Evolutionary conservation across 306 rosid genomes (phyloP), one percentile per base, ranked within the genome.

Genomic region (Trifolium pratense): DNA sequence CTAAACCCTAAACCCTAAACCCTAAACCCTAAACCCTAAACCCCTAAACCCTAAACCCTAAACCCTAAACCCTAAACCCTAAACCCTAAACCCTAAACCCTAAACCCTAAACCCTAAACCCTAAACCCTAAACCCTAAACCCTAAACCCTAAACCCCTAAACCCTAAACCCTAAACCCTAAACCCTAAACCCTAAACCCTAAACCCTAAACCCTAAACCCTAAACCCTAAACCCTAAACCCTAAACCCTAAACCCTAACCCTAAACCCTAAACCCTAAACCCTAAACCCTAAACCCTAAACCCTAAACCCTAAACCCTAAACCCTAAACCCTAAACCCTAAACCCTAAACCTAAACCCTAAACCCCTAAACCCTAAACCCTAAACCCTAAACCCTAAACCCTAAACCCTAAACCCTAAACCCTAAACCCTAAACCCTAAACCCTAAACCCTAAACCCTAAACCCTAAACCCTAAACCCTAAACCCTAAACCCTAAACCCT

Each of bases 111-210:
- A 56, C 62, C 62, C 62, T 20, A 7, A 56, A 56, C 14, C 34
- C 62, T 20, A 7, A 56, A 56, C 32, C 34, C 15, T 9, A 56
- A 56, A 21, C 62, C 32, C 15, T 55, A 55, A 55, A 55, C 32
- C 61, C 29, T 55, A 55, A 55, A 55, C 29, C 29, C 15, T 21
- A 55, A 56, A 56, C n/a, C 32, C 62, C 62, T 23, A 56, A 56
- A 56, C 62, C 31, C 34, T 23, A 23, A 56, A 56, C 62, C 62
- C 34, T 20, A 56, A 51, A n/a, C 55, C 26, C 59, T 32, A 64
- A 49, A 75, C 65, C 73, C 73, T 18, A 62, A 75, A 75, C 53
- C 73, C 65, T 51, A 64, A 75, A 64, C 65, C 65, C 55, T 36
- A n/a, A 49, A 75, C 52, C 58, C 66, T 39, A 53, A 75, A 43